phyloP scores from a whole-genome alignment of 345 rosid species.

The Ceriops decandra region DNA sequence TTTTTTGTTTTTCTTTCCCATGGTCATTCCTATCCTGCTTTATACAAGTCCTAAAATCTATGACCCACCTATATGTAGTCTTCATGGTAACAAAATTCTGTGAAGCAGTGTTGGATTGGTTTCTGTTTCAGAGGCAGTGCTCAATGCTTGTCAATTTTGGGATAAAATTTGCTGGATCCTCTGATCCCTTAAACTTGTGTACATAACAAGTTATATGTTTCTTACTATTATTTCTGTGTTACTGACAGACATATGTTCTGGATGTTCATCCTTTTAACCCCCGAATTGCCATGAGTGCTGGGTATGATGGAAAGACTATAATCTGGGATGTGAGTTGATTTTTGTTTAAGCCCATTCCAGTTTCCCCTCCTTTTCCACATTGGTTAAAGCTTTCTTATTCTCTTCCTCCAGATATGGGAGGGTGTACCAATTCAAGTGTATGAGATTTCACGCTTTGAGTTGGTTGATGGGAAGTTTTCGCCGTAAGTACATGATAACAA shows the following conservation, averaged over 20 bases:
- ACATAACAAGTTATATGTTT: slow-evolving; percentile 12
- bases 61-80: no score
- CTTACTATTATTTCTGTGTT: slow-evolving; percentile 4
- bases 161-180: slow-evolving; percentile 3
- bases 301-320: slow-evolving; percentile 93
- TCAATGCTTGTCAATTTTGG: no score
- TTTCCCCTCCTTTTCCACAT: slow-evolving; percentile 14
- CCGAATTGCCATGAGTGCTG: slow-evolving; percentile 99
- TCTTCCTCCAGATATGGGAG: slow-evolving; percentile 82
- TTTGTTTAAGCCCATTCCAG: slow-evolving; percentile 16
- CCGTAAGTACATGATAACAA: slow-evolving; percentile 54
- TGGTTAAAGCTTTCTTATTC: slow-evolving; percentile 18
- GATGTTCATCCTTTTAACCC: slow-evolving; percentile 99
- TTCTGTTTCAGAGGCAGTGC: no score
- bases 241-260: slow-evolving; percentile 84
- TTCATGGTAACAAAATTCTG: no score
- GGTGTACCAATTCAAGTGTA: slow-evolving; percentile 84
- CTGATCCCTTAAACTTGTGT: slow-evolving; percentile 1
- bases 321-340: slow-evolving; percentile 93
- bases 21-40: no score
- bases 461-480: slow-evolving; percentile 99
- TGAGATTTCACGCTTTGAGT: slow-evolving; percentile 81
- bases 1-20: no score
- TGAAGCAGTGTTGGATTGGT: background rate
- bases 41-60: no score